phyloP scores from a whole-genome alignment of 441 rosid genomes.

The Pelargonium citronellum region DNA sequence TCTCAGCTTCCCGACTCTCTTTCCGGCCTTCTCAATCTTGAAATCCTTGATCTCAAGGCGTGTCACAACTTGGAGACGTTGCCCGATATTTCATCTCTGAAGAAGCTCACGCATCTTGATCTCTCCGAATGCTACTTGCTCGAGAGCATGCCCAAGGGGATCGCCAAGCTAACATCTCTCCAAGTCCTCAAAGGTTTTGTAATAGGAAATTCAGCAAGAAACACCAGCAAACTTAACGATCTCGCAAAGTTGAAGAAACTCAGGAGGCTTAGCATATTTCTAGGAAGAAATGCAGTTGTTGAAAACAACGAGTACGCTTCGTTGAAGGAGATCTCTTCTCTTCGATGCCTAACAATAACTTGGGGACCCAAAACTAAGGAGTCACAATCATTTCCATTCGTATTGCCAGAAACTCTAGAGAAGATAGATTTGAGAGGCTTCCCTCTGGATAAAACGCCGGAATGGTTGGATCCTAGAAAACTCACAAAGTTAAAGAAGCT shows the following conservation, averaged over 20 bases:
- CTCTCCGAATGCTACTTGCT: neutral
- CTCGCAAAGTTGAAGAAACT: conserved; percentile 8
- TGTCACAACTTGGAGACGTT: conserved; percentile 13
- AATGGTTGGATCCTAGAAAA: neutral
- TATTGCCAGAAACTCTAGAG: neutral
- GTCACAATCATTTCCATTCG: neutral
- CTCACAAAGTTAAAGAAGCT: conserved; percentile 4
- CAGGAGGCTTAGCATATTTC: conserved; percentile 14
- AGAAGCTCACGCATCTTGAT: neutral
- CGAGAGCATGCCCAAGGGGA: neutral
- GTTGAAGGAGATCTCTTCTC: neutral
- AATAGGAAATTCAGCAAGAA: neutral
- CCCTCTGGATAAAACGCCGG: neutral
- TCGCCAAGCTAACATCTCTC: neutral
- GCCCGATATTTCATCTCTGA: neutral
- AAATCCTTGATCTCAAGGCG: conserved; percentile 14
- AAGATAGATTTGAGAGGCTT: conserved; percentile 12
- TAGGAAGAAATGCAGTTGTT: conserved; percentile 6
- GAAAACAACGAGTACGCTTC: neutral
- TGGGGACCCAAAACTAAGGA: conserved; percentile 4
- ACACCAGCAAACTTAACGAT: conserved; percentile 1
- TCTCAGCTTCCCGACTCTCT: neutral
- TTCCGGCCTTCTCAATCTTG: neutral
- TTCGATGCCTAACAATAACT: conserved; percentile 6
- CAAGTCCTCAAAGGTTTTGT: conserved; percentile 9